Percentiles rank a stretch among this genome's conserved stretches.
phyloP scores from a whole-genome alignment of 805 yeast genomes.

The Saccharomycopsis guyanensis region DNA sequence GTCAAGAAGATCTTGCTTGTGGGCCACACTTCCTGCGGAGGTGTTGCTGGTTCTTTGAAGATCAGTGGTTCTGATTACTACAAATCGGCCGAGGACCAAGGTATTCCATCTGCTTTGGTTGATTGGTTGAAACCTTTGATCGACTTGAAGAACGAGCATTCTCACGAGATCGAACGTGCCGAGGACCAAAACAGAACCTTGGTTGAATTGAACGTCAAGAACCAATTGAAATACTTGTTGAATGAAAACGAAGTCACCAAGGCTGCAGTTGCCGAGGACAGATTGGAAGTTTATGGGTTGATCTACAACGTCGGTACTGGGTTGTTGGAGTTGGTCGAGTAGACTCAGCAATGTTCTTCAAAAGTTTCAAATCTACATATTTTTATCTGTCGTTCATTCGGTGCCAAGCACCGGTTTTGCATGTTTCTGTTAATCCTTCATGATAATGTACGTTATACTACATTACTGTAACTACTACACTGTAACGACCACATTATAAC shows the following conservation, averaged over 20 bases:
- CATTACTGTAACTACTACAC: too few species aligned
- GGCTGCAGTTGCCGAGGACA: conserved; percentile 52
- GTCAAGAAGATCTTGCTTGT: conserved; percentile 78
- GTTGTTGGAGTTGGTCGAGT: conserved; percentile 30
- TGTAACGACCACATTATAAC: too few species aligned
- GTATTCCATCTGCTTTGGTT: conserved; percentile 39
- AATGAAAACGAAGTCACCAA: conserved; percentile 55
- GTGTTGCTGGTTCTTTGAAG: conserved; percentile 67
- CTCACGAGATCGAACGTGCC: conserved; percentile 42
- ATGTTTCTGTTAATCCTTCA: too few species aligned
- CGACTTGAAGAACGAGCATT: conserved; percentile 57
- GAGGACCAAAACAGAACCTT: conserved; percentile 50
- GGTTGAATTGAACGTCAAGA: conserved; percentile 67
- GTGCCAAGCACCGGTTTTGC: too few species aligned
- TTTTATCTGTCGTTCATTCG: too few species aligned
- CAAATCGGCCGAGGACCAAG: conserved; percentile 42
- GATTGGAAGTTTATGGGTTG: conserved; percentile 73
- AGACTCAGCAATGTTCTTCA: too few species aligned
- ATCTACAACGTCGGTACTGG: conserved; percentile 82
- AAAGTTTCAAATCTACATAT: too few species aligned
- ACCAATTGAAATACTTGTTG: conserved; percentile 61
- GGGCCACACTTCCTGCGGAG: conserved; percentile 96
- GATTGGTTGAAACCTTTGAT: conserved; percentile 66
- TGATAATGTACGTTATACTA: too few species aligned
- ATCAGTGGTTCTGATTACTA: conserved; percentile 34